Conservation (phyloP, 129 eudicot genomes). For the Flaveria brownii region DNA sequence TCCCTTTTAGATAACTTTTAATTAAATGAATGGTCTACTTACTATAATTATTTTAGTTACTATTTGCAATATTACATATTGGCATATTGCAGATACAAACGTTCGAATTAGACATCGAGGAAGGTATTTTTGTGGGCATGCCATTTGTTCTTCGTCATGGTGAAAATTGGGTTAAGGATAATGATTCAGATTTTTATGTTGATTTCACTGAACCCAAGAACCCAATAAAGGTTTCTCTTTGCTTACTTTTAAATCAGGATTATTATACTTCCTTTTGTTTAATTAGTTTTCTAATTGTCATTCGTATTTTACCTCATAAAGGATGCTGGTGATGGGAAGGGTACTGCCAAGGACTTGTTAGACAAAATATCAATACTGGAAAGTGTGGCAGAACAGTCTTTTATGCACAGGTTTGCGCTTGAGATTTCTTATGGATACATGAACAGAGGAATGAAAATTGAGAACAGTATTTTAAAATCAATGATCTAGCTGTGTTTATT, state of each 20-base stretch:
- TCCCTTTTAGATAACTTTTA: slow-evolving; percentile 6
- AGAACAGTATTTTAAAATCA: background rate
- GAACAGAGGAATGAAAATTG: background rate
- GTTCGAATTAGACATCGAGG: slow-evolving; percentile 57
- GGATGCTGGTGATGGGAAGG: slow-evolving; percentile 87
- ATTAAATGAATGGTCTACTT: slow-evolving; percentile 5
- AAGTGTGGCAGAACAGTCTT: slow-evolving; percentile 94
- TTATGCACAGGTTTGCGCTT: slow-evolving; percentile 83
- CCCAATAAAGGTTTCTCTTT: slow-evolving; percentile 51
- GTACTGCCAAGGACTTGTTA: slow-evolving; percentile 73
- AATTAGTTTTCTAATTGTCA: slow-evolving; percentile 12
- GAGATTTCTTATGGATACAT: background rate
- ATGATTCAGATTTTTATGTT: slow-evolving; percentile 84
- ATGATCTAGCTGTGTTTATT: slow-evolving; percentile 15
- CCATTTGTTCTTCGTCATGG: slow-evolving; percentile 85
- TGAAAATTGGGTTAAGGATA: slow-evolving; percentile 77
- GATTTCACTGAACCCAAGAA: slow-evolving; percentile 48
- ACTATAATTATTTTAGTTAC: slow-evolving; percentile 11
- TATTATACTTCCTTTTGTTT: slow-evolving; percentile 13
- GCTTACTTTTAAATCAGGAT: background rate
- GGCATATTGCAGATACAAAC: slow-evolving; percentile 48
- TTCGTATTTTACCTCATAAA: slow-evolving; percentile 22
- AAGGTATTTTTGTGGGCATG: slow-evolving; percentile 73
- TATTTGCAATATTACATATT: slow-evolving; percentile 21
- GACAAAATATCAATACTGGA: slow-evolving; percentile 79